Evolutionary conservation across 148 eudicot species (phyloP).

Genomic region (Salicornia ramosissima): DNA sequence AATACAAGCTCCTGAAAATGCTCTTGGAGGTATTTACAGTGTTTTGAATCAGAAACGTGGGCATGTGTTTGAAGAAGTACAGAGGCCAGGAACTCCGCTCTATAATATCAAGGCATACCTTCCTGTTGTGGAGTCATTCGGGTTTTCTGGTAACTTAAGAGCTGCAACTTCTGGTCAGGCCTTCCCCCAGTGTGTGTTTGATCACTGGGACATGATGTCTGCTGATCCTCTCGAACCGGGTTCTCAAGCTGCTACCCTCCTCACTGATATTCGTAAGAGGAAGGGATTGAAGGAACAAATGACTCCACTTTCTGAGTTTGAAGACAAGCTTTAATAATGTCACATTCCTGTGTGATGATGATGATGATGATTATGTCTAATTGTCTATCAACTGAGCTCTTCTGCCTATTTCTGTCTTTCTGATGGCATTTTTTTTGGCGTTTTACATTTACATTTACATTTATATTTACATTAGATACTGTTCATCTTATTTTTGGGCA

Average conservation of each 20-base stretch:
- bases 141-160: slow-evolving; percentile 57
- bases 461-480: too few species aligned
- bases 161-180: slow-evolving; percentile 82
- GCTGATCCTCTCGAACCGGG: slow-evolving; percentile 57
- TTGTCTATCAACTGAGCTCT: too few species aligned
- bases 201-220: slow-evolving; percentile 75
- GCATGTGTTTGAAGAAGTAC: slow-evolving; percentile 77
- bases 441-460: too few species aligned
- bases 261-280: slow-evolving; percentile 44
- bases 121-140: slow-evolving; percentile 70
- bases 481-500: too few species aligned
- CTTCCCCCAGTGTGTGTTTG: slow-evolving; percentile 72
- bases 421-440: too few species aligned
- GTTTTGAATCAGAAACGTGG: slow-evolving; percentile 79
- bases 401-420: too few species aligned
- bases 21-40: slow-evolving; percentile 78
- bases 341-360: too few species aligned
- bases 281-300: slow-evolving; percentile 79
- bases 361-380: too few species aligned
- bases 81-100: slow-evolving; percentile 69
- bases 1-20: slow-evolving; percentile 70
- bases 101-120: slow-evolving; percentile 79
- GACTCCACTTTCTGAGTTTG: slow-evolving; percentile 68
- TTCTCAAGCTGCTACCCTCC: slow-evolving; percentile 35
- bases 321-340: slow-evolving; percentile 60